Evolutionary conservation across 106 monocot genomes (phyloP), one percentile per base, ranked within the genome.

Genomic region (Apostasia ramifera): DNA sequence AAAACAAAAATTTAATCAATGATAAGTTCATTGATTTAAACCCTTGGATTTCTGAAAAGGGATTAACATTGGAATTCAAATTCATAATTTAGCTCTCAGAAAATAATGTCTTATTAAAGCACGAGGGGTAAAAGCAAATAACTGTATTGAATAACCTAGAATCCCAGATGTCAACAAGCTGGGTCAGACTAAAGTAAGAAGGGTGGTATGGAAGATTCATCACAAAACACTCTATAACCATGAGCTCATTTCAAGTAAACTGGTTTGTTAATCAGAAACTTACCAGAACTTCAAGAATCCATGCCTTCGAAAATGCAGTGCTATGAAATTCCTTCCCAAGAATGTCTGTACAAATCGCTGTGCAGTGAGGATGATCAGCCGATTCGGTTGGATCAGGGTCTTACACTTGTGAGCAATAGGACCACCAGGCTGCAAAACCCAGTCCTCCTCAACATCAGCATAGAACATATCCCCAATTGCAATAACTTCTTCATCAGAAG

Each of bases 211-310:
- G 26, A 26, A 26, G 26, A 26, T 26, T 26, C 26, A 26, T 26
- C 26, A 26, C 26, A 26, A 26, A 26, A 26, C 26, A 26, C 26
- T 26, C 26, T 26, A 26, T 26, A 26, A 26, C 26, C 26, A 26
- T 26, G 26, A 26, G 0, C 26, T 26, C 26, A 26, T 26, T 26
- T 26, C 26, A 26, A 26, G 26, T 26, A 26, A 26, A 26, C 26
- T 26, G 26, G 26, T 26, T 50, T 50, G 50, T 50, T 4, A 12
- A 55, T 5, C 9, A 37, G 45, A 66, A 59, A 80, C 53, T 73
- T 82, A 95, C 94, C 94, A 98, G 76, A 98, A 98, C 52, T 98
- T 92, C 47, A 98, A 81, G 77, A 92, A 98, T 5, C 97, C 97
- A 74, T 98, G 92, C 15, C 97, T 78, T 7, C 97, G 77, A 76